A percentile compares a stretch with the other conserved stretches of the same genome.
Conservation (phyloP, 495 filamentous ascomycete species). For the Xylaria cubensis region DNA sequence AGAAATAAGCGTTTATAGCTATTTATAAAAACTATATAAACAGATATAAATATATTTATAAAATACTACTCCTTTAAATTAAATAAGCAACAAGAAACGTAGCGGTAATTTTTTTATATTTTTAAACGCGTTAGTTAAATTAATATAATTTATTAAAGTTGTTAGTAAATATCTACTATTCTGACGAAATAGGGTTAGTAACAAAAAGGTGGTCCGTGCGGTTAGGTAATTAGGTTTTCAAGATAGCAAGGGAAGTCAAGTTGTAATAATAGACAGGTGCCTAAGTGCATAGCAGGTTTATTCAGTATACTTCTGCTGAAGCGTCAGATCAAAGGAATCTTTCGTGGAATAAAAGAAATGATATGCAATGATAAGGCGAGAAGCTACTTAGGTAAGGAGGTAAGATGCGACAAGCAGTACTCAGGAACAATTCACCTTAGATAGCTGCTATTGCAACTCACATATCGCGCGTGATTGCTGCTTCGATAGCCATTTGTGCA, state of each 20-base stretch:
- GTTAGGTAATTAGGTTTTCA: background rate
- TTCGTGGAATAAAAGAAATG: background rate
- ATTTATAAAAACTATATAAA: too few species aligned
- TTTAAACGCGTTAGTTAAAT: too few species aligned
- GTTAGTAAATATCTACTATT: too few species aligned
- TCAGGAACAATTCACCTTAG: background rate
- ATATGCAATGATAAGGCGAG: background rate
- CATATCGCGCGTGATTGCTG: background rate
- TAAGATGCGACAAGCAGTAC: background rate
- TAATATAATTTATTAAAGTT: too few species aligned
- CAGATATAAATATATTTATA: too few species aligned
- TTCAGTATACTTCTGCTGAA: background rate
- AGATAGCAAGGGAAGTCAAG: background rate
- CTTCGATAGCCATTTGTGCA: background rate
- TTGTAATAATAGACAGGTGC: background rate
- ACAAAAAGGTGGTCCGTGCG: too few species aligned
- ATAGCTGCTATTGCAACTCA: background rate
- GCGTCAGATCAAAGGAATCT: background rate
- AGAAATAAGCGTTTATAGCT: too few species aligned
- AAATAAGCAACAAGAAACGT: too few species aligned
- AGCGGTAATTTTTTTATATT: too few species aligned
- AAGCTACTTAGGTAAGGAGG: too few species aligned
- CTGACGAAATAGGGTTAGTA: too few species aligned
- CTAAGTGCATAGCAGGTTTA: background rate
- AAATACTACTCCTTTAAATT: too few species aligned